Evolutionary conservation across 1,284 basidiomycete species (phyloP).

Genomic region (Fomitopsis pinicola): DNA sequence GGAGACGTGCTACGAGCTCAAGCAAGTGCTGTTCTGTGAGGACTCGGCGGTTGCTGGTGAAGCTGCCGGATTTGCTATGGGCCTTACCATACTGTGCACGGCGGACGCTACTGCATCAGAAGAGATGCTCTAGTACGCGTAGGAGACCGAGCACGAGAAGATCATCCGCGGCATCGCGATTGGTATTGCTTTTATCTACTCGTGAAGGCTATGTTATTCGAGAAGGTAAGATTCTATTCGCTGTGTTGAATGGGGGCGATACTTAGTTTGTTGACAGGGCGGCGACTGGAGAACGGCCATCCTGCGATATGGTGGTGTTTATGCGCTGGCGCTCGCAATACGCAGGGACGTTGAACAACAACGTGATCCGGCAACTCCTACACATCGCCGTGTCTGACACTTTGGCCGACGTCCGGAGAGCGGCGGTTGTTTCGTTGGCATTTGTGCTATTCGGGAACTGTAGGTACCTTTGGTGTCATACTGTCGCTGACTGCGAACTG

Average conservation of each 20-base stretch:
- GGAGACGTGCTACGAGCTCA: slow-evolving; percentile 89
- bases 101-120: slow-evolving; percentile 74
- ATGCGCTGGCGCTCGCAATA: slow-evolving; percentile 90
- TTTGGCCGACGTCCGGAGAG: slow-evolving; percentile 91
- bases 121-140: slow-evolving; percentile 93
- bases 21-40: slow-evolving; percentile 75
- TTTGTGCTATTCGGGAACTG: slow-evolving; percentile 91
- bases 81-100: slow-evolving; percentile 92
- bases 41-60: slow-evolving; percentile 95
- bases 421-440: slow-evolving; percentile 90
- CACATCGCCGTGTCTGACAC: slow-evolving; percentile 97
- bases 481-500: too few species aligned
- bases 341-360: slow-evolving; percentile 91
- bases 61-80: slow-evolving; percentile 94
- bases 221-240: slow-evolving; percentile 61
- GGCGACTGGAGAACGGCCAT: slow-evolving; percentile 42
- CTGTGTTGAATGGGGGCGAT: slow-evolving; percentile 56
- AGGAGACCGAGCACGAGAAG: slow-evolving; percentile 97
- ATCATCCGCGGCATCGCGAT: slow-evolving; percentile 93
- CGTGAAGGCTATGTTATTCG: slow-evolving; percentile 70
- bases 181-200: slow-evolving; percentile 87
- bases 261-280: background rate
- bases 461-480: too few species aligned
- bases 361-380: slow-evolving; percentile 83
- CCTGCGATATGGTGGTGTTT: slow-evolving; percentile 93